phyloP scores from a whole-genome alignment of 2,329 filamentous ascomycete species.

The Curvularia eragrostidis region DNA sequence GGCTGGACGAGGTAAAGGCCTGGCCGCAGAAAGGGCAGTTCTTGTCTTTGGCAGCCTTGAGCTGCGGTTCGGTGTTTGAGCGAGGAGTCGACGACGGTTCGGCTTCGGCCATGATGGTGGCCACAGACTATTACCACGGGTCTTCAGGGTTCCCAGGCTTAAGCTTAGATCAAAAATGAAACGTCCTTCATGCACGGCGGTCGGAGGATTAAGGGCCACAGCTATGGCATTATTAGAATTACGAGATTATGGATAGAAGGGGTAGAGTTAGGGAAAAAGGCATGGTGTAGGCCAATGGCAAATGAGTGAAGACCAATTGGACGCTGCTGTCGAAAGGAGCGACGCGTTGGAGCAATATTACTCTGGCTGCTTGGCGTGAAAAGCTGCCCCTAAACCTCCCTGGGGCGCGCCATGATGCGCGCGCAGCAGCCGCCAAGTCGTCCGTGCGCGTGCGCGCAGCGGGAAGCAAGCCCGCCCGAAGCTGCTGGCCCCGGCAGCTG shows the following conservation, averaged over 20 bases:
- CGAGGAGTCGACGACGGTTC: constrained; percentile 49
- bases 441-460: constrained; percentile 30
- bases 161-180: constrained; percentile 26
- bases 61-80: constrained; percentile 35
- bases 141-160: constrained; percentile 26
- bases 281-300: constrained; percentile 19
- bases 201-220: constrained; percentile 11
- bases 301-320: constrained; percentile 25
- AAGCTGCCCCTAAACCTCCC: constrained; percentile 32
- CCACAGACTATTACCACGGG: constrained; percentile 4
- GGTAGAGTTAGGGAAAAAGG: constrained; percentile 16
- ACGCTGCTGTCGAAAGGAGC: constrained; percentile 34
- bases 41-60: constrained; percentile 76
- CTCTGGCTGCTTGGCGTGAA: constrained; percentile 28
- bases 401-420: constrained; percentile 29
- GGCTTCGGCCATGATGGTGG: constrained; percentile 44
- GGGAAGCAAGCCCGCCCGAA: constrained; percentile 24
- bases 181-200: constrained; percentile 26
- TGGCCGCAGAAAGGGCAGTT: constrained; percentile 88
- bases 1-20: constrained; percentile 82
- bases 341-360: constrained; percentile 33
- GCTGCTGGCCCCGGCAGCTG: constrained; percentile 18
- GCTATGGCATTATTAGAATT: constrained; percentile 41
- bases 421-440: constrained; percentile 21
- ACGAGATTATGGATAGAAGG: constrained; percentile 10